Conservation (phyloP, 345 rosid genomes). For the Theobroma cacao region DNA sequence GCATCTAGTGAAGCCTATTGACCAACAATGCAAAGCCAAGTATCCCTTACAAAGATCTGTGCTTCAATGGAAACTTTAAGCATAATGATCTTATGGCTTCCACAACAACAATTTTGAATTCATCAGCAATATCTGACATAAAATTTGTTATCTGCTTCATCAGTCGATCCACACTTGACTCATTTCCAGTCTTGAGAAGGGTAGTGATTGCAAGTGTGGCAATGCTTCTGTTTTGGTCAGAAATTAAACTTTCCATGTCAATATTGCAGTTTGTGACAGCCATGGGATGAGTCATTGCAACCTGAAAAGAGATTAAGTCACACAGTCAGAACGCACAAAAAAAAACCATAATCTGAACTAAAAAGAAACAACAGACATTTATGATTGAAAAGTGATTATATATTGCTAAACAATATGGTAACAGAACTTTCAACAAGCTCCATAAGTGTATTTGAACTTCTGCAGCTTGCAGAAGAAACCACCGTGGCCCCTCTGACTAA, state of each 20-base stretch:
- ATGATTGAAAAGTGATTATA: background rate
- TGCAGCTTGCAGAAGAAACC: background rate
- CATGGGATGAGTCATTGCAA: slow-evolving; percentile 99
- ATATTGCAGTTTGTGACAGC: slow-evolving; percentile 98
- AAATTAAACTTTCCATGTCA: slow-evolving; percentile 97
- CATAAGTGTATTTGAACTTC: background rate
- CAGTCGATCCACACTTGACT: slow-evolving; percentile 94
- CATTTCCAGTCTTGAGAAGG: slow-evolving; percentile 95
- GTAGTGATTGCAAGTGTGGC: slow-evolving; percentile 99
- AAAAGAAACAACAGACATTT: background rate
- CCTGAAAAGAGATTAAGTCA: slow-evolving; percentile 43
- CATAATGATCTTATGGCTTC: slow-evolving; percentile 98
- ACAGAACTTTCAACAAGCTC: background rate
- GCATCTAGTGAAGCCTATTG: background rate
- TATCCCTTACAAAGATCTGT: slow-evolving; percentile 81
- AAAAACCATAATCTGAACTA: background rate
- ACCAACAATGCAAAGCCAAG: background rate
- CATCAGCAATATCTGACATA: slow-evolving; percentile 99
- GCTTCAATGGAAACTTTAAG: slow-evolving; percentile 92
- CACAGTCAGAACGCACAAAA: background rate
- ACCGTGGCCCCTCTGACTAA: background rate
- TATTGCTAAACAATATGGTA: background rate
- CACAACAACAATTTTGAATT: slow-evolving; percentile 97
- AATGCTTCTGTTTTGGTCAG: slow-evolving; percentile 98
- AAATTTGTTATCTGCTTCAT: slow-evolving; percentile 99